Evolutionary conservation across 106 monocot genomes (phyloP), one percentile per base, ranked within the genome.

Genomic region (Phalaenopsis equestris): DNA sequence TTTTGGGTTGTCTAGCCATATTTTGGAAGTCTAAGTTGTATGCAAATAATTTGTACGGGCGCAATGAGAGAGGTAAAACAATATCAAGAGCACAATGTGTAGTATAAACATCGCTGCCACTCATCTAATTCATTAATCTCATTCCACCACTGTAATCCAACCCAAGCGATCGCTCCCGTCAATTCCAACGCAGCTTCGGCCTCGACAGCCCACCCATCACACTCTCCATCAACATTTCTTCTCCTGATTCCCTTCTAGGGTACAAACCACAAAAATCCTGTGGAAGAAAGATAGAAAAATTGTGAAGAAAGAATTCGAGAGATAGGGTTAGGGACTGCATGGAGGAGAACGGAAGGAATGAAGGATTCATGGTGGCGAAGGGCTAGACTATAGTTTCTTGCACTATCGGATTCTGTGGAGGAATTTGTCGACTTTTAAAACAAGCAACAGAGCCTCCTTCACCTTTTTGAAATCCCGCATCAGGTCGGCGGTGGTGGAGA

Each of bases 101-200:
- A 23, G 47, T 75, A 75, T 48, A 75, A 75, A 18, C 75, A 43
- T 47, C 47, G 46, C 75, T 75, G 75, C 75, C 75, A 75, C 7
- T 75, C 8, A 45, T 47, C 75, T 23, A 46, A 75, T 48, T 75
- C 46, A 21, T 75, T 15, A 4, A 75, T 75, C 75, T 75, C 75
- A 8, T 75, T 75, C 75, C 75, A 75, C 75, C 75, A 23, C 21
- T 18, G 46, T 2, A 76, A 42, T 12, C 49, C 49, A 30, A 8
- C 12, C 3, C 24, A 48, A 49, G 49, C 19, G 3, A 48, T 46
- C 30, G 46, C 46, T 8, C 8, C 49, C 30, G 24, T 24, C 76
- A n/a, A 76, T 2, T 12, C 76, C 11, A 76, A 9, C 21, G 24
- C 14, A 48, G 49, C 19, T 1, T 23, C 49, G 10, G 49, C 76